A percentile compares a stretch with the other conserved stretches of the same genome.
phyloP scores from a whole-genome alignment of 495 filamentous ascomycete genomes.

The Extremus antarcticus region DNA sequence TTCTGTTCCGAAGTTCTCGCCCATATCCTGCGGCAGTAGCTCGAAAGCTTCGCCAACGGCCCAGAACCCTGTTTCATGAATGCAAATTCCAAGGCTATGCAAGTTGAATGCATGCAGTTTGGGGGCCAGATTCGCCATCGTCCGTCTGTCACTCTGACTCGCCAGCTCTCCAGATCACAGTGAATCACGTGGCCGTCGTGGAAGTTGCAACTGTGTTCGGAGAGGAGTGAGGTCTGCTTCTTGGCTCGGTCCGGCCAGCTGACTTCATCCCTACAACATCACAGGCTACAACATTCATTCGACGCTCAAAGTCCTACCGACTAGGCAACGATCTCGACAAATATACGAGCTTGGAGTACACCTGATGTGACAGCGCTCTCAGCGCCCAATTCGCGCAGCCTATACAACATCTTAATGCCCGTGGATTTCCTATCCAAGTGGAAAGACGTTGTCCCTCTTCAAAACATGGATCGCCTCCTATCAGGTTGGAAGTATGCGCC shows the following conservation, averaged over 20 bases:
- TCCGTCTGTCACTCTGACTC: too few relatives aligned
- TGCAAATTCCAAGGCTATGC: not conserved
- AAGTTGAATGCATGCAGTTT: not conserved
- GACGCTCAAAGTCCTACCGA: too few relatives aligned
- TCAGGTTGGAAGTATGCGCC: slow-evolving; percentile 1
- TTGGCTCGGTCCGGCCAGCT: not conserved
- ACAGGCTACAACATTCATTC: not conserved
- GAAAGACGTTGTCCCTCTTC: not conserved
- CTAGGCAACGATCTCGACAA: not conserved
- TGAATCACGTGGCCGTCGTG: too few relatives aligned
- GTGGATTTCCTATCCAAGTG: not conserved
- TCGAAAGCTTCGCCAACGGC: too few relatives aligned
- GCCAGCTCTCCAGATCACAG: too few relatives aligned
- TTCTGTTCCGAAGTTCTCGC: too few relatives aligned
- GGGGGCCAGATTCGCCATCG: not conserved
- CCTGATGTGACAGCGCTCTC: too few relatives aligned
- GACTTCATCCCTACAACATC: not conserved
- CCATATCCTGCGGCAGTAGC: too few relatives aligned
- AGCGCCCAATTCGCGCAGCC: too few relatives aligned
- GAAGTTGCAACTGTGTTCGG: too few relatives aligned
- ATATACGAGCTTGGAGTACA: too few relatives aligned
- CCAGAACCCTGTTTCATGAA: not conserved
- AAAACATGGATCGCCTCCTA: not conserved
- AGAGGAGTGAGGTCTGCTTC: not conserved
- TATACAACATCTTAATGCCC: not conserved